Evolutionary conservation across 345 rosid genomes (phyloP).

Genomic region (Linum trigynum): DNA sequence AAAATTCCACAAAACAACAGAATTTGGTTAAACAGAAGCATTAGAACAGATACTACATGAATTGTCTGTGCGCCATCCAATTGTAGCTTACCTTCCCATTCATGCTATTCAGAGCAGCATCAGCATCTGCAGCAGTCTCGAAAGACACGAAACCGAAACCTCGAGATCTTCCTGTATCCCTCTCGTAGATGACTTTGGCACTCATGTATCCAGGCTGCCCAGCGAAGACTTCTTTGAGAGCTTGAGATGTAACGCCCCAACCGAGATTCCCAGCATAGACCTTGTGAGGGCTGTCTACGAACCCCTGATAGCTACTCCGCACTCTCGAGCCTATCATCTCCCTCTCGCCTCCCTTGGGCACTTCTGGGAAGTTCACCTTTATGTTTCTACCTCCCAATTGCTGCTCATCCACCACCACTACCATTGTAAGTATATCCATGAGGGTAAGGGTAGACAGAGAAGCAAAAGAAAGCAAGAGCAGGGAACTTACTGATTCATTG

Average conservation of each 20-base stretch:
- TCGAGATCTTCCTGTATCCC: constrained; percentile 63
- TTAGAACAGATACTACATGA: not conserved
- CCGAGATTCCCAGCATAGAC: constrained; percentile 87
- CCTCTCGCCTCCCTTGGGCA: constrained; percentile 88
- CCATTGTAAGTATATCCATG: not conserved
- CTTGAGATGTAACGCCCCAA: constrained; percentile 68
- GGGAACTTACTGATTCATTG: constrained; percentile 65
- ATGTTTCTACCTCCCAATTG: constrained; percentile 77
- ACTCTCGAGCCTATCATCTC: constrained; percentile 57
- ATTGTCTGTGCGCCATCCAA: not conserved
- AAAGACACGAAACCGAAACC: constrained; percentile 85
- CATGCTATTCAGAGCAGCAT: constrained; percentile 53
- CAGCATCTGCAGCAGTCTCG: constrained; percentile 50
- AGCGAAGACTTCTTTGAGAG: constrained; percentile 62
- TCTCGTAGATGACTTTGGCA: constrained; percentile 73
- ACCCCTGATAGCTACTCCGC: constrained; percentile 39
- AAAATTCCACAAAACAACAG: constrained; percentile 6
- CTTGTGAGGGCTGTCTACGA: constrained; percentile 72
- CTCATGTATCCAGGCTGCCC: constrained; percentile 64
- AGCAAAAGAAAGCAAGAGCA: not conserved
- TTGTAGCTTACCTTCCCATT: constrained; percentile 61
- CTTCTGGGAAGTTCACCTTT: constrained; percentile 91
- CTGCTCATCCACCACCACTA: constrained; percentile 28
- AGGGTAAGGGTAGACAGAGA: too few species aligned
- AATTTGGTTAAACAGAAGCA: constrained; percentile 2